Evolutionary conservation across 495 filamentous ascomycete species (phyloP).

Genomic region (Talaromyces trachyspermus): DNA sequence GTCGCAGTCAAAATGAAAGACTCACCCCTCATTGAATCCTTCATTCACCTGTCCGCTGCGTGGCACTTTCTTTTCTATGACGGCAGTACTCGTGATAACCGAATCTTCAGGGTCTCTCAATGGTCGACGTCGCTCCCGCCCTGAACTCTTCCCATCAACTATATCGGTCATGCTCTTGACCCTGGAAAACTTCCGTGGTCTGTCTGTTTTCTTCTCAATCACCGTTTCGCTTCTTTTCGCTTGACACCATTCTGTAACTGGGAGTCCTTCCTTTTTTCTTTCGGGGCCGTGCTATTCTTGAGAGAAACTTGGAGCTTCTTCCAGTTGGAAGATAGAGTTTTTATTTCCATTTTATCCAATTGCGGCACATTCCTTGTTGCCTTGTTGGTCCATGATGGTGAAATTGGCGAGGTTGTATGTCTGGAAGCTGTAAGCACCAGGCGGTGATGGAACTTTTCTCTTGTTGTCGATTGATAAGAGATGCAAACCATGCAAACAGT

Average conservation of each 20-base stretch:
- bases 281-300: constrained; percentile 38
- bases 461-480: background rate
- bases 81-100: constrained; percentile 16
- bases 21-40: constrained; percentile 41
- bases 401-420: background rate
- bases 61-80: constrained; percentile 17
- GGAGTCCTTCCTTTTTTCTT: constrained; percentile 34
- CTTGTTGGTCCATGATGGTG: too few species aligned
- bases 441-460: constrained; percentile 5
- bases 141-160: background rate
- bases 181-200: constrained; percentile 5
- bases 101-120: background rate
- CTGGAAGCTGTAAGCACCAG: background rate
- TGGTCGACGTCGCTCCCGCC: constrained; percentile 7
- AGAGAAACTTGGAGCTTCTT: constrained; percentile 64
- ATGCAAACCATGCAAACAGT: constrained; percentile 10
- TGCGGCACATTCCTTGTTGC: background rate
- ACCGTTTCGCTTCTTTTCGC: constrained; percentile 18
- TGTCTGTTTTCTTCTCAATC: constrained; percentile 3
- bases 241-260: constrained; percentile 29
- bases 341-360: constrained; percentile 30
- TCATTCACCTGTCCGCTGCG: constrained; percentile 39
- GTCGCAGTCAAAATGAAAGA: too few species aligned
- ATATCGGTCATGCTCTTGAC: constrained; percentile 11
- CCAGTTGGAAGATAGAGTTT: constrained; percentile 57